Base-by-base conservation (phyloP, 139 green algal species). In the Bryopsis sp. region DNA sequence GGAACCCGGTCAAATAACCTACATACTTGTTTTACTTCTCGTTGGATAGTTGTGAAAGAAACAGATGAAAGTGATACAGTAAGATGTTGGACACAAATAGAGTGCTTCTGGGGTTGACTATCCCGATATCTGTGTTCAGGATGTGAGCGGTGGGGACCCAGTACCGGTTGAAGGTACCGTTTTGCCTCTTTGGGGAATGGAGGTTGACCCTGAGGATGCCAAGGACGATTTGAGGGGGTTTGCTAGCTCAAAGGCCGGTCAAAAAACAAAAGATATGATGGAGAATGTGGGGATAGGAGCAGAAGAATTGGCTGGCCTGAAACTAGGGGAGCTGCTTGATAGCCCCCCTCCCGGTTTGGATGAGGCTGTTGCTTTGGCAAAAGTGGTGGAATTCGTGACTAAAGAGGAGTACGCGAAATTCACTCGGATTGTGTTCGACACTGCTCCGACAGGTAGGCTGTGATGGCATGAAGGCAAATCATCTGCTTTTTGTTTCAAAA, bases 351-450 rank as follows among this genome's bases (percentile, higher is more conserved):
- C 94, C 1, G 92, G 92, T 0, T 80, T 98, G 59, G 92, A 98
- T 68, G 92, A 98, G 76, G 88, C 89, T 26, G 85, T 96, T 2
- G 88, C 91, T 7, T 92, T 98, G 64, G 80, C 70, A 36, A 71
- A 92, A 77, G 86, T 97, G 33, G 87, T 97, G 43, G 83, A 99
- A 72, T 97, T 99, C 79, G 90, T 93, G 31, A 74, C 92, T 61
- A 72, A 77, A 11, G 85, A 90, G 46, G 88, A 99, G 76, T 97
- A 96, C 68, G 83, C 85, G 0, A 82, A 88, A 33, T 99, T 98
- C 81, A 88, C 81, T 0, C 83, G 91, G 72, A 97, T 99, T 76
- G 73, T 99, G 38, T 98, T 99, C 74, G 94, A 99, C 81, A 99
- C 94, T 0, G 93, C 94, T 2, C 94, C 94, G 34, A 99, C 93